Conservation (phyloP, 148 eudicot genomes). For the Vaccinium corymbosum region DNA sequence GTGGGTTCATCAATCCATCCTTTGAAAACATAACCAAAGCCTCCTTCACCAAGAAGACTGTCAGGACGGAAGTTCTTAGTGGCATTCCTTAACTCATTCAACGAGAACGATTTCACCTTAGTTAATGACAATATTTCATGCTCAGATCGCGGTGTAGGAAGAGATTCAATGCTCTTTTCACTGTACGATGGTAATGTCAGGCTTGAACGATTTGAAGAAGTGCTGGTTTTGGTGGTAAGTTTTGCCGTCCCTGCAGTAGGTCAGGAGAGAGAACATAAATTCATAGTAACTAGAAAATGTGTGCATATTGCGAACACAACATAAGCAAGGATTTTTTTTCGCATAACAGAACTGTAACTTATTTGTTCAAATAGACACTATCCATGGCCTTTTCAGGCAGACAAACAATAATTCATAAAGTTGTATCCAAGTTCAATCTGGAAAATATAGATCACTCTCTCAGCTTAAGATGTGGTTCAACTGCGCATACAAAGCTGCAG, state of each 20-base stretch:
- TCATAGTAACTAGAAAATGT: not conserved
- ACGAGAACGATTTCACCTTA: conserved; percentile 24
- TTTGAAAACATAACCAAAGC: conserved; percentile 44
- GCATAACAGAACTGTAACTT: not conserved
- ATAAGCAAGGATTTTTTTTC: not conserved
- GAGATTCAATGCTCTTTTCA: conserved; percentile 43
- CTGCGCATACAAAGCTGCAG: not conserved
- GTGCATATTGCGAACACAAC: not conserved
- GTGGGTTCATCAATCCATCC: conserved; percentile 39
- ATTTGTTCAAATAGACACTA: not conserved
- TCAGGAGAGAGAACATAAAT: not conserved
- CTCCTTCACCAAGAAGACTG: conserved; percentile 40
- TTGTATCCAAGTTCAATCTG: not conserved
- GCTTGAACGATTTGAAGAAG: conserved; percentile 42
- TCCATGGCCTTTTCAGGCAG: not conserved
- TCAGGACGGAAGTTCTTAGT: conserved; percentile 37
- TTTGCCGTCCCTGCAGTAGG: conserved; percentile 48
- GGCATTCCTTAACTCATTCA: conserved; percentile 31
- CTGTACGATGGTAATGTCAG: conserved; percentile 31
- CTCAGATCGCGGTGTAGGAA: conserved; percentile 50
- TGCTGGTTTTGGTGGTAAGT: conserved; percentile 38
- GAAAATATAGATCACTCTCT: not conserved
- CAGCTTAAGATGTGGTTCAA: not conserved
- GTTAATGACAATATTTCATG: conserved; percentile 31
- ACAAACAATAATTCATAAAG: not conserved